These are phyloP conservation scores for Colletotrichum truncatum DNA, from an alignment of 2,329 filamentous ascomycete genomes.

Conservation along the genomic window DNA sequence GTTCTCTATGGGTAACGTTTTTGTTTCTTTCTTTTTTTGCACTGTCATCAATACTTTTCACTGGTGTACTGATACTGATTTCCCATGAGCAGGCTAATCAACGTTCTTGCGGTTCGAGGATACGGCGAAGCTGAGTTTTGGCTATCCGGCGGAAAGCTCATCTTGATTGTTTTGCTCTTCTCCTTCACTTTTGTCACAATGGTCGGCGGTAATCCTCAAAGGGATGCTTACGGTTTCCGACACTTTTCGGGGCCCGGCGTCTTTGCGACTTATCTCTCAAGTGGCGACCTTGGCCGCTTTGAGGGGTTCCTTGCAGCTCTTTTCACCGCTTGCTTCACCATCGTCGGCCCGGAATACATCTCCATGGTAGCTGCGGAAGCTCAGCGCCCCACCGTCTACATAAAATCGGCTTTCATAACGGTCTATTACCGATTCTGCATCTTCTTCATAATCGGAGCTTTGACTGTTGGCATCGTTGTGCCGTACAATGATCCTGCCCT, in stretches of 20 bases:
- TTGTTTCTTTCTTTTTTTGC: neutral
- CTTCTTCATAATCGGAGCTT: slow-evolving; percentile 63
- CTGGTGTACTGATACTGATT: neutral
- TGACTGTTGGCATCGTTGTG: slow-evolving; percentile 73
- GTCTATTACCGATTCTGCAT: slow-evolving; percentile 74
- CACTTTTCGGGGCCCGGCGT: slow-evolving; percentile 30
- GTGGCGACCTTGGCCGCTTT: slow-evolving; percentile 71
- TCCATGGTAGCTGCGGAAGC: slow-evolving; percentile 75
- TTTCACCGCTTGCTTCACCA: slow-evolving; percentile 71
- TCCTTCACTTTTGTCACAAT: slow-evolving; percentile 62
- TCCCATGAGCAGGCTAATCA: slow-evolving; percentile 32
- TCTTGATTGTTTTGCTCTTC: slow-evolving; percentile 68
- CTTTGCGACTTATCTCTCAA: slow-evolving; percentile 18
- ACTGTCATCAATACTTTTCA: neutral
- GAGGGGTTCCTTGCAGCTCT: slow-evolving; percentile 76
- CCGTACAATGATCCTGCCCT: slow-evolving; percentile 70
- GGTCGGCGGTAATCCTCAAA: slow-evolving; percentile 39
- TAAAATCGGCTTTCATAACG: slow-evolving; percentile 62
- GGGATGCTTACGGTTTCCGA: slow-evolving; percentile 34
- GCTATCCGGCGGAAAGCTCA: slow-evolving; percentile 63
- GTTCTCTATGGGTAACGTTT: slow-evolving; percentile 24
- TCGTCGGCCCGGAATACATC: slow-evolving; percentile 72
- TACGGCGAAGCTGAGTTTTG: slow-evolving; percentile 69
- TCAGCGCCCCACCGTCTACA: slow-evolving; percentile 66
- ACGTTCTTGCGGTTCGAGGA: slow-evolving; percentile 25